These are phyloP conservation scores for Yamadazyma kitorensis DNA, from an alignment of 805 yeast species.

Conservation along the genomic window DNA sequence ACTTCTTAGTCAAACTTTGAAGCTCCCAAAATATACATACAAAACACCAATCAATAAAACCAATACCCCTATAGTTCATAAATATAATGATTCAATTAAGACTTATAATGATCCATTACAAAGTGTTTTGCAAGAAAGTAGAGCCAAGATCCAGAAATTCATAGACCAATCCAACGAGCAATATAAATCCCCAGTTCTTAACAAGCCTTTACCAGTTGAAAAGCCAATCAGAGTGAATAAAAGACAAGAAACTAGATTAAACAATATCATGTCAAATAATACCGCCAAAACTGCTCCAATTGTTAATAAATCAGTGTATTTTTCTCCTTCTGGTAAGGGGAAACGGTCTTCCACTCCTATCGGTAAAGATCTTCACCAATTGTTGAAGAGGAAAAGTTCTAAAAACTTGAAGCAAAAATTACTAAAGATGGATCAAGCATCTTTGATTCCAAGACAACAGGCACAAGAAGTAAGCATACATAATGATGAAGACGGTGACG, in stretches of 20 bases:
- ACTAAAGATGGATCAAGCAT: slow-evolving; percentile 15
- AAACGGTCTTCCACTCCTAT: slow-evolving; percentile 27
- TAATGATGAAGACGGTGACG: slow-evolving; percentile 20
- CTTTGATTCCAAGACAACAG: slow-evolving; percentile 7
- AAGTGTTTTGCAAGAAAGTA: slow-evolving; percentile 5
- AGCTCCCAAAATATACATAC: slow-evolving; percentile 11
- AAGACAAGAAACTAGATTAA: slow-evolving; percentile 5
- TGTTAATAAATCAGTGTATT: slow-evolving; percentile 24
- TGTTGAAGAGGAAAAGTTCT: slow-evolving; percentile 13
- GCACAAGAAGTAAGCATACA: slow-evolving; percentile 5
- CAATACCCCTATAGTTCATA: not conserved
- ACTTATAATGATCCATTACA: slow-evolving; percentile 5
- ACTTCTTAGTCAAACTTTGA: slow-evolving; percentile 17
- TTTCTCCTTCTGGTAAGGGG: slow-evolving; percentile 26
- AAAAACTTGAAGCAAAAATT: slow-evolving; percentile 12
- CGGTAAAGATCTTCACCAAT: slow-evolving; percentile 17
- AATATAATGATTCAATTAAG: not conserved
- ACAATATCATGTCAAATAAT: slow-evolving; percentile 3
- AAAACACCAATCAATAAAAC: not conserved
- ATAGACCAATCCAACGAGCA: slow-evolving; percentile 1
- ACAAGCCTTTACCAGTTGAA: not conserved
- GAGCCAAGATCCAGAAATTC: not conserved
- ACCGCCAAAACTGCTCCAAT: slow-evolving; percentile 22
- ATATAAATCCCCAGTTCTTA: slow-evolving; percentile 1
- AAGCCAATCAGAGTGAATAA: slow-evolving; percentile 1